A percentile compares a stretch with the other conserved stretches of the same genome.
Evolutionary conservation across 2,329 filamentous ascomycete genomes (phyloP).

Genomic region (Neofusicoccum cordaticola): DNA sequence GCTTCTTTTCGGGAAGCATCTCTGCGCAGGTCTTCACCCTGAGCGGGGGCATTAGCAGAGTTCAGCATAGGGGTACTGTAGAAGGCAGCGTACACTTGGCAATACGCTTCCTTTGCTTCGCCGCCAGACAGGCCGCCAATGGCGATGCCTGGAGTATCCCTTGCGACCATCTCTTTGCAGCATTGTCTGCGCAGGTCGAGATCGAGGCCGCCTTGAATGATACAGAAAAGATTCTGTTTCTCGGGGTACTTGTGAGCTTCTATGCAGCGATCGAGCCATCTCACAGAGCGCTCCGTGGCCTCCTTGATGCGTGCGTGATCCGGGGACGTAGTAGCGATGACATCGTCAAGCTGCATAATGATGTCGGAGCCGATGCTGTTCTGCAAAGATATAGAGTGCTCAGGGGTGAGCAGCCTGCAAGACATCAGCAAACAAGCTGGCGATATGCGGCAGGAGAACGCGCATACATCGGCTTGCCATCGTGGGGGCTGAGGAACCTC

Average conservation of each 20-base stretch:
- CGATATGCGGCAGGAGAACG: background rate
- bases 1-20: slow-evolving; percentile 83
- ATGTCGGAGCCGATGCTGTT: slow-evolving; percentile 98
- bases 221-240: slow-evolving; percentile 92
- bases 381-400: slow-evolving; percentile 93
- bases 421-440: background rate
- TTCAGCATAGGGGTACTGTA: background rate
- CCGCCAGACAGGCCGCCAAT: slow-evolving; percentile 94
- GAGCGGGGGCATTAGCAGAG: background rate
- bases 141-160: slow-evolving; percentile 92
- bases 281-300: slow-evolving; percentile 89
- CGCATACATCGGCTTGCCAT: slow-evolving; percentile 79
- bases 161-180: slow-evolving; percentile 78
- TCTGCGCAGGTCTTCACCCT: slow-evolving; percentile 76
- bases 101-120: slow-evolving; percentile 91
- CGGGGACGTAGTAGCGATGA: slow-evolving; percentile 92
- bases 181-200: slow-evolving; percentile 81
- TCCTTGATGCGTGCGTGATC: slow-evolving; percentile 84
- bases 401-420: slow-evolving; percentile 77
- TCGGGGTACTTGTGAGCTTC: slow-evolving; percentile 80
- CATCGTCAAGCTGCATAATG: slow-evolving; percentile 99
- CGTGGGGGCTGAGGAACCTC: slow-evolving; percentile 91
- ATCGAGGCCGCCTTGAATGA: slow-evolving; percentile 94
- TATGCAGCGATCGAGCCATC: slow-evolving; percentile 96
- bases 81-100: slow-evolving; percentile 62